Conservation (phyloP, 192 early-diverging fungal genomes). For the Coemansia sp. region DNA sequence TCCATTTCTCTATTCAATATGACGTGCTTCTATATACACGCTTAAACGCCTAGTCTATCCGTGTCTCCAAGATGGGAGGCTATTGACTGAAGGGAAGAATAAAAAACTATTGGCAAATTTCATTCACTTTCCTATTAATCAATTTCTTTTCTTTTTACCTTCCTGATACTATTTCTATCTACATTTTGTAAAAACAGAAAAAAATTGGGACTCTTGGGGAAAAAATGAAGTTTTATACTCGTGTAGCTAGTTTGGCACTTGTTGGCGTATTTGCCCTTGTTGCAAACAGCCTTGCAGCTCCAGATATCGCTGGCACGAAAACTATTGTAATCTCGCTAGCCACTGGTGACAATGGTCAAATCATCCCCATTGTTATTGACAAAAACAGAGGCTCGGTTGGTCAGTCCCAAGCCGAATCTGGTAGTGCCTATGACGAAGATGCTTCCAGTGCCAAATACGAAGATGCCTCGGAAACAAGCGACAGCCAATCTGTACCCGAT, state of each 20-base stretch:
- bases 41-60: too few species aligned
- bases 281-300: conserved; percentile 6
- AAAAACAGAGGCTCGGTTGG: conserved; percentile 7
- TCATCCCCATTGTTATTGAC: conserved; percentile 32
- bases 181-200: background rate
- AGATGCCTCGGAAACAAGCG: background rate
- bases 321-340: conserved; percentile 46
- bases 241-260: background rate
- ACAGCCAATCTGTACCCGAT: background rate
- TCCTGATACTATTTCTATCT: background rate
- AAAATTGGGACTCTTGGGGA: too few species aligned
- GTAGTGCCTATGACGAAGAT: background rate
- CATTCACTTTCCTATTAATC: background rate
- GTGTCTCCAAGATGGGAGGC: too few species aligned
- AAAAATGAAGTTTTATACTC: background rate
- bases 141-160: background rate
- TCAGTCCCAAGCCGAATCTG: background rate
- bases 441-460: background rate
- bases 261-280: conserved; percentile 1
- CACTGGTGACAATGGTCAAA: conserved; percentile 28
- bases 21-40: conserved; percentile 1
- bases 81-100: background rate
- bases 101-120: background rate
- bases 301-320: conserved; percentile 40
- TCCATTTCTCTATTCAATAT: conserved; percentile 4